Evolutionary conservation across 306 rosid species (phyloP).

Genomic region (Cicer judaicum): DNA sequence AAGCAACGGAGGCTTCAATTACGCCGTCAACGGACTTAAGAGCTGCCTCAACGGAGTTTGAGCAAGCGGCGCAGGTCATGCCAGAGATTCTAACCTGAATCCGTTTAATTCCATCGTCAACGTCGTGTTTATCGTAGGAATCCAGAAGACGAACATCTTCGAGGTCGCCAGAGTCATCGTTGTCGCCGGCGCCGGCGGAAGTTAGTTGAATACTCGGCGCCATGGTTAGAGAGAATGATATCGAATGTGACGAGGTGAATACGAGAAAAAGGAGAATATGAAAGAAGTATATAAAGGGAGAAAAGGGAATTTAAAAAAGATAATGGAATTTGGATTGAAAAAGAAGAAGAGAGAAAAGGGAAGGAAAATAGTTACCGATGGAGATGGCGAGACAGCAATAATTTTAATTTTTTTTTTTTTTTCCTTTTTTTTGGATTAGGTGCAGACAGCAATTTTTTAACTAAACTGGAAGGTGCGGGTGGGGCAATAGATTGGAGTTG

Average conservation of each 20-base stretch:
- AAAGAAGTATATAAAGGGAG: slow-evolving; percentile 20
- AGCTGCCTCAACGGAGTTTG: slow-evolving; percentile 92
- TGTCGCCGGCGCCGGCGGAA: slow-evolving; percentile 24
- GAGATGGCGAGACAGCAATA: slow-evolving; percentile 35
- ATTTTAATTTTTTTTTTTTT: neutral
- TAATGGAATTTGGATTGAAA: slow-evolving; percentile 12
- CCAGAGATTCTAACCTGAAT: slow-evolving; percentile 85
- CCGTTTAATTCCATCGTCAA: slow-evolving; percentile 51
- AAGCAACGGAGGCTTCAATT: slow-evolving; percentile 75
- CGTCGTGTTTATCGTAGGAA: slow-evolving; percentile 60
- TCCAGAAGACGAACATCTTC: slow-evolving; percentile 91
- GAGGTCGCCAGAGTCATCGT: slow-evolving; percentile 53
- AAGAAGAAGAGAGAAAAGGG: neutral
- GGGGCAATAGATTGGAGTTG: slow-evolving; percentile 27
- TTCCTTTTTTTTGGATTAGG: neutral
- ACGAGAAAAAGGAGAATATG: neutral
- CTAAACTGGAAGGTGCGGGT: slow-evolving; percentile 43
- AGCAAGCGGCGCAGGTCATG: slow-evolving; percentile 99
- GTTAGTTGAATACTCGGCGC: slow-evolving; percentile 55
- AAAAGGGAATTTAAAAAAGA: neutral
- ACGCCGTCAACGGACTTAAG: slow-evolving; percentile 71
- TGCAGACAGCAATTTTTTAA: slow-evolving; percentile 45
- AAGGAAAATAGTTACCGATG: neutral
- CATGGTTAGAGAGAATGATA: slow-evolving; percentile 31
- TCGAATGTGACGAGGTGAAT: slow-evolving; percentile 33